Evolutionary conservation across 2,329 filamentous ascomycete species (phyloP), one percentile per base, ranked within the genome.

Genomic region (Cadophora sp.): DNA sequence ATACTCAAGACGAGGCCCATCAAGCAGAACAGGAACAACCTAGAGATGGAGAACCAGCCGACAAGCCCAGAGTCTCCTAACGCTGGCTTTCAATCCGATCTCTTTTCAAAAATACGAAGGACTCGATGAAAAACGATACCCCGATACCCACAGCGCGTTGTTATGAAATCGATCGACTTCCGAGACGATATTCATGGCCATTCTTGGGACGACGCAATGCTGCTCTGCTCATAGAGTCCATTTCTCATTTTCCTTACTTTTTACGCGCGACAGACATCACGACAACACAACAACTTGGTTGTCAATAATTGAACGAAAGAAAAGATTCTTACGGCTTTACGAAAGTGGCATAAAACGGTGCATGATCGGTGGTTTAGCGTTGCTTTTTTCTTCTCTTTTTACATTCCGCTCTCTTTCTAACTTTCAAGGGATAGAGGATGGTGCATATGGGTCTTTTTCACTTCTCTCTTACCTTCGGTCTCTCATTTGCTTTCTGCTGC

Each of bases 311-410:
- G 43, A 59, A 50, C 45, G 33, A 48, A 41, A 39, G 36, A 58
- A 48, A 48, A 67, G 51, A 60, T 62, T 58, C 48, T 69, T 50
- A 63, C 50, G 62, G 53, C 64, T 59, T 69, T 53, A 70, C 66
- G 65, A 71, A 62, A 51, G 64, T 64, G 43, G 67, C 66, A 73
- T 71, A 68, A 73, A 73, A 72, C 45, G 72, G 70, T 68, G 72
- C 71, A 74, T 71, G 33, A 53, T 45, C 27, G 71, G 72, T 63
- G 72, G 71, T 48, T 67, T 71, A 73, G 73, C 73, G 72, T 53
- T 20, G 62, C 62, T 65, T 65, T n/a, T 43, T 48, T 59, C 59
- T 36, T 18, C 4, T 39, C 36, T 27, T 47, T 50, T 30, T 55
- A 45, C 41, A 36, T 58, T 58, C 11, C 18, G 24, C 36, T 39